Percentiles rank a stretch among this genome's conserved stretches.
phyloP scores from a whole-genome alignment of 352 stramenopile species.

The Lagenidium sp. region DNA sequence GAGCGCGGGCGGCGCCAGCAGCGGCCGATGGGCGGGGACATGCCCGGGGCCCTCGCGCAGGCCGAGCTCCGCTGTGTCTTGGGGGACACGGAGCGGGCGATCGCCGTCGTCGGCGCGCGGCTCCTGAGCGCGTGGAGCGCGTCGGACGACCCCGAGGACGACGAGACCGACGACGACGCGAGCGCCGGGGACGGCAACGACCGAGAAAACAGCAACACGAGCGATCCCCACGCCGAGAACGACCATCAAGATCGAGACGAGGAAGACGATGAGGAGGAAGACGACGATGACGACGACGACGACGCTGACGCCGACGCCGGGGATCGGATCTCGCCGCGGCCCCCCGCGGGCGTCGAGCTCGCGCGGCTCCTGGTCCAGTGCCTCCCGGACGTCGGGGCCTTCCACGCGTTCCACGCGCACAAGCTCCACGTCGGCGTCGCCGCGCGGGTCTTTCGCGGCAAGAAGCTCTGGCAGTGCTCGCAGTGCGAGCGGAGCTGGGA shows the following conservation, averaged over 20 bases:
- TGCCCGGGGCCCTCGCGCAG: slow-evolving; percentile 7
- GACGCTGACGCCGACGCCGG: not conserved
- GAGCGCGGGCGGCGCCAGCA: too few species aligned
- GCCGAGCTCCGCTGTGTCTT: too few species aligned
- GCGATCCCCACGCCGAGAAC: too few species aligned
- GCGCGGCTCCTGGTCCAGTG: slow-evolving; percentile 19
- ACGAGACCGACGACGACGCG: not conserved
- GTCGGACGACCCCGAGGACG: not conserved
- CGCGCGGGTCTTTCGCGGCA: slow-evolving; percentile 12
- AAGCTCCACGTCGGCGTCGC: slow-evolving; percentile 14
- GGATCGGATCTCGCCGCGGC: too few species aligned
- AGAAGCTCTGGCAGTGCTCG: slow-evolving; percentile 14
- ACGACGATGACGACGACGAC: not conserved
- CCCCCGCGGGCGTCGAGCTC: slow-evolving; percentile 4
- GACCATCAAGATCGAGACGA: too few species aligned
- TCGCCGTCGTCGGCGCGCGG: too few species aligned
- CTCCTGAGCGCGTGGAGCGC: slow-evolving; percentile 9
- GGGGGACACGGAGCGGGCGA: too few species aligned
- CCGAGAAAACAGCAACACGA: too few species aligned
- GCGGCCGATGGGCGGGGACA: not conserved
- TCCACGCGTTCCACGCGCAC: slow-evolving; percentile 20
- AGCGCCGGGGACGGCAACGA: too few species aligned
- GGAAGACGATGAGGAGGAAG: not conserved
- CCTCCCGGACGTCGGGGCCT: slow-evolving; percentile 9
- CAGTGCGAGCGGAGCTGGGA: slow-evolving; percentile 15